Percentiles rank a stretch among this genome's conserved stretches.
Conservation (phyloP, 2,329 filamentous ascomycete genomes). For the Ophiostoma novo-ulmi region DNA sequence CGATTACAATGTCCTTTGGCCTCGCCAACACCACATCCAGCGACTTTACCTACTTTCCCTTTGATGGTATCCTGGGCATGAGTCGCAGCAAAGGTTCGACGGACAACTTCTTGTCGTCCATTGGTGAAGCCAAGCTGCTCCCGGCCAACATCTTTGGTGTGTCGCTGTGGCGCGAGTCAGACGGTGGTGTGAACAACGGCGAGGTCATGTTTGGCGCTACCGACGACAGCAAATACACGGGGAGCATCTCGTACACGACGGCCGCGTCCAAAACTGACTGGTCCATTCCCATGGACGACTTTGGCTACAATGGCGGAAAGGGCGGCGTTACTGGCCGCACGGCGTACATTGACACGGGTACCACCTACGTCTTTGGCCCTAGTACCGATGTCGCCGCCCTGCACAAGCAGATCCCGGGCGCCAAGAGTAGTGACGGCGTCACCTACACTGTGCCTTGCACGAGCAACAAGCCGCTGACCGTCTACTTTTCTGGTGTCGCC, state of each 20-base stretch:
- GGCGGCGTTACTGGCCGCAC: constrained; percentile 51
- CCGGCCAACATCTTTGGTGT: constrained; percentile 64
- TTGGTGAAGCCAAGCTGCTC: constrained; percentile 54
- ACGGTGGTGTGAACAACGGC: constrained; percentile 64
- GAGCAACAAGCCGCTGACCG: constrained; percentile 53
- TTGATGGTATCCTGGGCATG: constrained; percentile 82
- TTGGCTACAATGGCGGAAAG: constrained; percentile 55
- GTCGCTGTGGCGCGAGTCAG: constrained; percentile 60
- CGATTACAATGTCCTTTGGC: constrained; percentile 63
- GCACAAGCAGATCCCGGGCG: constrained; percentile 62
- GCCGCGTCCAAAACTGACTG: constrained; percentile 55
- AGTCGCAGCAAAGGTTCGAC: constrained; percentile 57
- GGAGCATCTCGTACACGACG: constrained; percentile 62
- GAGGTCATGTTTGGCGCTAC: constrained; percentile 71
- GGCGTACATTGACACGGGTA: constrained; percentile 80
- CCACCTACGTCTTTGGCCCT: constrained; percentile 72
- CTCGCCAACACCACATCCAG: constrained; percentile 64
- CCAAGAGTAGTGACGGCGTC: constrained; percentile 51
- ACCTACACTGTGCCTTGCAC: constrained; percentile 71
- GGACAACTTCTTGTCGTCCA: constrained; percentile 61
- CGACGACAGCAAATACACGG: constrained; percentile 62
- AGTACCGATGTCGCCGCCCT: constrained; percentile 59
- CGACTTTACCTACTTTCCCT: constrained; percentile 72
- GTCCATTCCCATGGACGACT: constrained; percentile 65
- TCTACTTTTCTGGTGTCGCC: constrained; percentile 62